Percentiles rank a stretch among this genome's conserved stretches.
These are phyloP conservation scores for Funneliformis caledonium DNA, from an alignment of 371 early-diverging fungal species.

Conservation along the genomic window DNA sequence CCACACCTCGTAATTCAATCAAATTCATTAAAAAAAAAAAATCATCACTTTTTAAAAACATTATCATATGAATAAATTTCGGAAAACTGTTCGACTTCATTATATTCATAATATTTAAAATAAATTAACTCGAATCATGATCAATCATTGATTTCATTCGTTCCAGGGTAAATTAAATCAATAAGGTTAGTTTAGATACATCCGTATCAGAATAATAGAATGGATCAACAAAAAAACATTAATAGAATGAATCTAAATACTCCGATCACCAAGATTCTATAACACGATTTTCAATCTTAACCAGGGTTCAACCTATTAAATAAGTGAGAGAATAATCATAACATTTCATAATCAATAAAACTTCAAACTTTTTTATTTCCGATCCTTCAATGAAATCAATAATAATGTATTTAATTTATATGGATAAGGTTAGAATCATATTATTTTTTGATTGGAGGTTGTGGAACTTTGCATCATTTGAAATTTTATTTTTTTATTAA, in stretches of 20 bases:
- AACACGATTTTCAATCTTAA: neutral
- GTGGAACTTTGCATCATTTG: too few species aligned
- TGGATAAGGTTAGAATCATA: too few species aligned
- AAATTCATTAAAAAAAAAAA: neutral
- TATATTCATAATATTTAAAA: too few species aligned
- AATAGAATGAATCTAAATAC: neutral
- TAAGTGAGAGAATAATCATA: too few species aligned
- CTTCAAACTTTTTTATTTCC: too few species aligned
- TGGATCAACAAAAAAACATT: neutral
- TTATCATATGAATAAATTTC: neutral
- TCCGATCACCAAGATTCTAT: neutral
- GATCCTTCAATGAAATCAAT: too few species aligned
- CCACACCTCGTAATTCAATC: neutral
- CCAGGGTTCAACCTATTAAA: neutral
- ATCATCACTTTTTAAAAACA: neutral
- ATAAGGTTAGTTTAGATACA: neutral
- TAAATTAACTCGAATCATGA: neutral
- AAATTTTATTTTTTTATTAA: too few species aligned
- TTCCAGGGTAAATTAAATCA: neutral
- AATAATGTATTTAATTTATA: neutral
- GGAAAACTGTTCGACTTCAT: neutral
- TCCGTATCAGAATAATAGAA: too few species aligned
- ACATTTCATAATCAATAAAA: too few species aligned
- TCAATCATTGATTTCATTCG: neutral
- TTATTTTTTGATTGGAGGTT: too few species aligned